Percentiles rank a stretch among this genome's conserved stretches.
Conservation (phyloP, 768 basidiomycete genomes). For the Suillus spraguei region DNA sequence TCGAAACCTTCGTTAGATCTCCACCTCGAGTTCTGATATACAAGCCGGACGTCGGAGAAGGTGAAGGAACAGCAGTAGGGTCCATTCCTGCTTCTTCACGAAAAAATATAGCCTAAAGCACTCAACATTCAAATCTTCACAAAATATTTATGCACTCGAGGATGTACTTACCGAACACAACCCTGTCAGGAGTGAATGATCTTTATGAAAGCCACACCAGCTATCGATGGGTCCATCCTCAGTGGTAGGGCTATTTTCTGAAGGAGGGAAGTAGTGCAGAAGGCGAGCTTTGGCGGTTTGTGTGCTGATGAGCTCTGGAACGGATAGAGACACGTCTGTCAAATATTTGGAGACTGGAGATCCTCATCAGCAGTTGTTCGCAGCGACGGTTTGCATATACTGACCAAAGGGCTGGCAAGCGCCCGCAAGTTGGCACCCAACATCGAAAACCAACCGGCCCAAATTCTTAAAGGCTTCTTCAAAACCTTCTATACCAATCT, state of each 20-base stretch:
- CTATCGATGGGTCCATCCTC: constrained; percentile 77
- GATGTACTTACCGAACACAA: constrained; percentile 72
- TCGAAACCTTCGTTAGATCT: constrained; percentile 77
- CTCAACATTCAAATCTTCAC: constrained; percentile 1
- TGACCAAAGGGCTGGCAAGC: constrained; percentile 93
- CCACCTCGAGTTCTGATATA: constrained; percentile 90
- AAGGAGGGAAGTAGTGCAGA: constrained; percentile 92
- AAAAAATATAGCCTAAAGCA: constrained; percentile 79
- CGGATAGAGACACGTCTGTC: constrained; percentile 61
- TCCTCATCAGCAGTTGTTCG: constrained; percentile 28
- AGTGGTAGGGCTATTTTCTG: constrained; percentile 36
- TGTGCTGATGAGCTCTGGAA: constrained; percentile 69
- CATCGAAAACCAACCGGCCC: constrained; percentile 79
- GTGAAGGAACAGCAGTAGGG: constrained; percentile 58
- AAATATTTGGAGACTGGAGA: constrained; percentile 58
- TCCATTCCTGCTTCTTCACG: constrained; percentile 44
- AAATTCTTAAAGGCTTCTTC: constrained; percentile 88
- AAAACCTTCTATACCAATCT: constrained; percentile 70
- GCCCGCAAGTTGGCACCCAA: constrained; percentile 78
- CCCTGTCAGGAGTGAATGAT: constrained; percentile 90
- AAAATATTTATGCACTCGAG: constrained; percentile 5
- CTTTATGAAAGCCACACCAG: constrained; percentile 95
- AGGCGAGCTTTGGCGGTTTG: constrained; percentile 91
- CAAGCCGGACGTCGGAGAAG: constrained; percentile 79
- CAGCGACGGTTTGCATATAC: background rate